These are phyloP conservation scores for Parmales sp. DNA, from an alignment of 108 stramenopile genomes.

Conservation along the genomic window DNA sequence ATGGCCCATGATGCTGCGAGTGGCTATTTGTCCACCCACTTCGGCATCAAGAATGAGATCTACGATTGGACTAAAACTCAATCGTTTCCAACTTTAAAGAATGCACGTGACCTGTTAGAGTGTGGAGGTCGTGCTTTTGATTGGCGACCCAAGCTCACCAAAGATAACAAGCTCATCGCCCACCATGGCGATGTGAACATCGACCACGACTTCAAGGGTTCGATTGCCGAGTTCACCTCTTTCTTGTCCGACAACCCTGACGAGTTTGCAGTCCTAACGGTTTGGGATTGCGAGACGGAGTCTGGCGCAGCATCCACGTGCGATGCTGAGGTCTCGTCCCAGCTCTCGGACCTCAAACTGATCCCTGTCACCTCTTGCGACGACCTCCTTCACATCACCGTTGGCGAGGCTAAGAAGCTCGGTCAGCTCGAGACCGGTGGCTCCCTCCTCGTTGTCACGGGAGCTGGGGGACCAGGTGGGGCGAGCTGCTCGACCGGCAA, in stretches of 20 bases:
- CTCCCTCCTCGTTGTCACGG: not conserved
- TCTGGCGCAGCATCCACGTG: not conserved
- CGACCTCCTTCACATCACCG: not conserved
- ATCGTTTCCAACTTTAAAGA: not conserved
- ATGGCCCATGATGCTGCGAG: not conserved
- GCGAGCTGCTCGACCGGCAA: not conserved
- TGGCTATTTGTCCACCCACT: not conserved
- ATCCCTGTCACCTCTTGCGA: not conserved
- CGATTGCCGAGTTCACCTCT: not conserved
- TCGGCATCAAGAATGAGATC: not conserved
- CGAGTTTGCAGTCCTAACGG: not conserved
- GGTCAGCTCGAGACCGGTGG: not conserved
- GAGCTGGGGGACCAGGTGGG: not conserved
- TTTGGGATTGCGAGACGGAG: not conserved
- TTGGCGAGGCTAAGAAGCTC: not conserved
- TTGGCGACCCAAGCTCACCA: not conserved
- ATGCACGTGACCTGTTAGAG: not conserved
- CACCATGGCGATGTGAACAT: not conserved
- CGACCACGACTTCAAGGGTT: not conserved
- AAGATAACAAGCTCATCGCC: not conserved
- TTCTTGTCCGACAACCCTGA: not conserved
- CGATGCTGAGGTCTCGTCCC: too few species aligned
- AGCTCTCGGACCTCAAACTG: too few species aligned
- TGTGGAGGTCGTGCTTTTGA: not conserved
- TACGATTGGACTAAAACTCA: not conserved